Evolutionary conservation across 2,329 filamentous ascomycete genomes (phyloP).

Genomic region (Monosporascus sp.): DNA sequence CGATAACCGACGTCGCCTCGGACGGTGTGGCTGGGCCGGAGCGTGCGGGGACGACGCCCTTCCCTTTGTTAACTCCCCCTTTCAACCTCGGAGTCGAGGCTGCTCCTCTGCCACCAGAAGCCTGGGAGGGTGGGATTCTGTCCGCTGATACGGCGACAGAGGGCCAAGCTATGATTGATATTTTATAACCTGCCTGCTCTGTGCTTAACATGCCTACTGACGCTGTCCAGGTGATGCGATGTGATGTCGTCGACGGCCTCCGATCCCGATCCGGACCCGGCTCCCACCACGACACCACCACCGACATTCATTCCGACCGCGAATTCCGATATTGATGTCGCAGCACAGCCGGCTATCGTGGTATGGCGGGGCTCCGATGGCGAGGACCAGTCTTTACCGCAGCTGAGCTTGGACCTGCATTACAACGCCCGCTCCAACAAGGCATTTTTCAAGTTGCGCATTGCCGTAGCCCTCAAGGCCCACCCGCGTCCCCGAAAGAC

Average conservation of each 20-base stretch:
- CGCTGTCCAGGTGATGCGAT: constrained; percentile 7
- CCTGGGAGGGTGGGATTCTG: constrained; percentile 15
- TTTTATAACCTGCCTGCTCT: neutral
- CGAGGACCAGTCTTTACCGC: constrained; percentile 3
- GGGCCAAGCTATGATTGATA: constrained; percentile 4
- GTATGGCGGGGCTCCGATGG: constrained; percentile 6
- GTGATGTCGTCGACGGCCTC: constrained; percentile 12
- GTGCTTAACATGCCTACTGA: neutral
- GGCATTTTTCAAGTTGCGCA: constrained; percentile 11
- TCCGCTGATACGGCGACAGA: constrained; percentile 4
- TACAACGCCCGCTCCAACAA: constrained; percentile 10
- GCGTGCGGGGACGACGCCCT: constrained; percentile 11
- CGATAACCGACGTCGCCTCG: constrained; percentile 11
- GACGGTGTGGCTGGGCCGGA: constrained; percentile 13
- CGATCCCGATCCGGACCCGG: constrained; percentile 6
- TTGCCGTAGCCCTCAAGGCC: constrained; percentile 8
- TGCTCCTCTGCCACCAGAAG: constrained; percentile 13
- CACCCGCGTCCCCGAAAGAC: constrained; percentile 7
- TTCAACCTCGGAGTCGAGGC: constrained; percentile 10
- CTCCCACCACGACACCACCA: neutral
- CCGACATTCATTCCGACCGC: neutral
- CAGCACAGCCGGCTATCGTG: constrained; percentile 6
- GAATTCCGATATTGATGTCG: constrained; percentile 9
- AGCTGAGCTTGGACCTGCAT: constrained; percentile 8
- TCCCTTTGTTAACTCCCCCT: neutral